These are phyloP conservation scores for Thelonectria rubi DNA, from an alignment of 2,329 filamentous ascomycete species.

Conservation along the genomic window DNA sequence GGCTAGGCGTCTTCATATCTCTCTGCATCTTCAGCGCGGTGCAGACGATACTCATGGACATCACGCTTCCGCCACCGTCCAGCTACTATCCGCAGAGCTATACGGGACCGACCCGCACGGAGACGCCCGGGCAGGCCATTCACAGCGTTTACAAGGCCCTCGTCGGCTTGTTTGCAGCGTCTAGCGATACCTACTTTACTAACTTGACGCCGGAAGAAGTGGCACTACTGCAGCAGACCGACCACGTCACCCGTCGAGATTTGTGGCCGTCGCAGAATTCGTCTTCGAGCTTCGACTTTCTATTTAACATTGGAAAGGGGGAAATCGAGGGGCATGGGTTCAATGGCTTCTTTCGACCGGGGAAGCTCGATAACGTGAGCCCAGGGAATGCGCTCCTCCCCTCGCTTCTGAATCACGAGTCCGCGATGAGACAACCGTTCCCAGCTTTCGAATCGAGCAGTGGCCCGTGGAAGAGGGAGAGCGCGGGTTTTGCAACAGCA, in stretches of 20 bases:
- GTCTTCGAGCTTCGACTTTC: slow-evolving; percentile 58
- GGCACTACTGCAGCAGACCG: slow-evolving; percentile 53
- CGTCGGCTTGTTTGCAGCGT: slow-evolving; percentile 58
- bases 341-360: slow-evolving; percentile 47
- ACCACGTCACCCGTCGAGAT: slow-evolving; percentile 57
- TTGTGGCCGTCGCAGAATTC: slow-evolving; percentile 59
- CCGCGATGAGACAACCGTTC: slow-evolving; percentile 21
- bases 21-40: slow-evolving; percentile 68
- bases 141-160: slow-evolving; percentile 62
- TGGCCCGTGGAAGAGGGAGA: slow-evolving; percentile 30
- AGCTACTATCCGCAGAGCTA: slow-evolving; percentile 21
- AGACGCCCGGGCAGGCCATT: slow-evolving; percentile 46
- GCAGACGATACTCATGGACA: slow-evolving; percentile 61
- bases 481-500: slow-evolving; percentile 20
- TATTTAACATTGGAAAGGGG: slow-evolving; percentile 58
- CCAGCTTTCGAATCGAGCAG: slow-evolving; percentile 22
- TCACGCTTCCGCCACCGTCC: slow-evolving; percentile 39
- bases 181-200: slow-evolving; percentile 53
- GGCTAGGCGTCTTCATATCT: slow-evolving; percentile 63
- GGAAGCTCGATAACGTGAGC: slow-evolving; percentile 22
- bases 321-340: slow-evolving; percentile 48
- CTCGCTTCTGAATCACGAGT: slow-evolving; percentile 28
- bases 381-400: slow-evolving; percentile 17
- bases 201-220: slow-evolving; percentile 57
- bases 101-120: slow-evolving; percentile 18